Percentiles rank a stretch among this genome's conserved stretches.
Evolutionary conservation across 192 early-diverging fungal species (phyloP).

Genomic region (Podila verticillata): DNA sequence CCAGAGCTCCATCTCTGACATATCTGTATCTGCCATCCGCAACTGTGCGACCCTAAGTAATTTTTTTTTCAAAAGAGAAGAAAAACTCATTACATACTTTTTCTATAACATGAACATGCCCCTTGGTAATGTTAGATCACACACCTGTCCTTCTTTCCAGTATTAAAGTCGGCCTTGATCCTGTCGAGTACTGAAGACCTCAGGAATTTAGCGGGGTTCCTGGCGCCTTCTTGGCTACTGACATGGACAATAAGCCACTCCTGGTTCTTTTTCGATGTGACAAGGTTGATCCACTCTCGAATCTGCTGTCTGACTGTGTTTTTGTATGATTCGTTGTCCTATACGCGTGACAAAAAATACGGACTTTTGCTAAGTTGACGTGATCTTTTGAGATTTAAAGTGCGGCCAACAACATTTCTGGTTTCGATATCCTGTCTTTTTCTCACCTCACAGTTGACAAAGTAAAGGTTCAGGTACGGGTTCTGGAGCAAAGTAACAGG

Average conservation of each 20-base stretch:
- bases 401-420: background rate
- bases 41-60: constrained; percentile 58
- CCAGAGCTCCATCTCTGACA: constrained; percentile 74
- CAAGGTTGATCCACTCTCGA: constrained; percentile 78
- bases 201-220: constrained; percentile 66
- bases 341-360: background rate
- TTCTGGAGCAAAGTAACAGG: constrained; percentile 59
- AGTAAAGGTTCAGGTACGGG: constrained; percentile 81
- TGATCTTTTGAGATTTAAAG: background rate
- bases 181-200: constrained; percentile 84
- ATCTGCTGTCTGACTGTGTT: constrained; percentile 71
- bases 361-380: background rate
- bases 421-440: background rate
- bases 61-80: background rate
- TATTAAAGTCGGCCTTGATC: constrained; percentile 87
- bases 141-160: constrained; percentile 68
- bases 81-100: background rate
- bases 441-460: constrained; percentile 79
- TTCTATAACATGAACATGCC: background rate
- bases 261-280: constrained; percentile 82
- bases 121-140: background rate
- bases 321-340: constrained; percentile 86
- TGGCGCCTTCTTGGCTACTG: constrained; percentile 59
- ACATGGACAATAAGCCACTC: constrained; percentile 91
- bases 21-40: constrained; percentile 58